Evolutionary conservation across 2,329 filamentous ascomycete genomes (phyloP), one percentile per base, ranked within the genome.

Genomic region (Plectosphaerella plurivora): DNA sequence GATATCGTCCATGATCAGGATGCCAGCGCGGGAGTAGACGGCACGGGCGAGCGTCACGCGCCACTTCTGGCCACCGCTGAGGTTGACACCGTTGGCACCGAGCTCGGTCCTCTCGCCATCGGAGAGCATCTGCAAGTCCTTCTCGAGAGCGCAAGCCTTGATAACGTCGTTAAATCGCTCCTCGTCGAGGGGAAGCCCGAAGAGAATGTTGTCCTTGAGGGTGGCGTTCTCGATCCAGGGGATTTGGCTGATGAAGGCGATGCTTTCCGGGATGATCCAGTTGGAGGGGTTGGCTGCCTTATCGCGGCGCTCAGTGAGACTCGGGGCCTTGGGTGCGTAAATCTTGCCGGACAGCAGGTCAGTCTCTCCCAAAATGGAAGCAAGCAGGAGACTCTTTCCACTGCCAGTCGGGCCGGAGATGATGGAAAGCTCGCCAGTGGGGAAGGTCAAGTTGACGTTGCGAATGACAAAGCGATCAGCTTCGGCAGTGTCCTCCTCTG

Each of bases 141-240:
- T 89, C 49, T 79, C 78, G 44, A 95, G 65, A 1, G 88, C 88
- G 55, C 89, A 94, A 2, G 86, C 87, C 36, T 83, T 77, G 8
- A 92, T 67, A 0, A 90, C 89, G 59, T 84, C 82, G 1, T 75
- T 71, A 63, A 93, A 94, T 39, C 90, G 81, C n/a, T 77, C 72
- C 53, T 84, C 73, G 51, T 91, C 81, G 28, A 78, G 80, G 0
- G 88, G 88, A 3, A 92, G 72, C 0, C 88, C 88, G 56, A 93
- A 94, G 0, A 90, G 67, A 49, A 94, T 87, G 59, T 94, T 95
- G 45, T 91, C 84, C 52, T 80, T 83, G 55, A 95, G 84, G 6
- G 83, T 88, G 1, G 86, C 87, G 60, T 92, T 93, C 63, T 93
- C 89, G 47, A 94, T 89, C 89, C 89, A 94, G 0, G 89, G 89